phyloP scores from a whole-genome alignment of 306 rosid genomes.

The Vachellia collinsii region DNA sequence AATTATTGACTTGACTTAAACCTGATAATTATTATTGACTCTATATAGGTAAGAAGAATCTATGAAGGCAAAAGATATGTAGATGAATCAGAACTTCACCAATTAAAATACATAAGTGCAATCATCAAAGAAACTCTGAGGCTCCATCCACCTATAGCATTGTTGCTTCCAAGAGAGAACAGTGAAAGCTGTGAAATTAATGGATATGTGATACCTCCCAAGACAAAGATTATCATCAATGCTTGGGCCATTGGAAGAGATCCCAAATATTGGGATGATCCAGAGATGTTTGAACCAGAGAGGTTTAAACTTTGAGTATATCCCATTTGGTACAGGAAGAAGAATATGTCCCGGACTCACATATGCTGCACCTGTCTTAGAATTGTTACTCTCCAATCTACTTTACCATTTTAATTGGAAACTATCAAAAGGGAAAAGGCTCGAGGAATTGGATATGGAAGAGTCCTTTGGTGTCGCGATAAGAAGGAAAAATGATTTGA shows the following conservation, averaged over 20 bases:
- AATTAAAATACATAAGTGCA: not conserved
- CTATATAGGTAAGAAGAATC: not conserved
- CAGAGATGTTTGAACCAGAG: not conserved
- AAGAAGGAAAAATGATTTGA: not conserved
- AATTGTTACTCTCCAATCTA: not conserved
- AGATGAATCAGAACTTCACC: not conserved
- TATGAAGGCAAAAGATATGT: not conserved
- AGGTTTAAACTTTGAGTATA: conserved; percentile 1
- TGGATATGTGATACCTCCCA: not conserved
- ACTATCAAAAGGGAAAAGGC: not conserved
- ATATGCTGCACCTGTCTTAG: not conserved
- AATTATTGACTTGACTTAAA: not conserved
- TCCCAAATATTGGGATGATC: not conserved
- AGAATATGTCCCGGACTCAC: not conserved
- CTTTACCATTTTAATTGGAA: conserved; percentile 3
- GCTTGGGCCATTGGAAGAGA: not conserved
- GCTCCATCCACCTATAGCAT: not conserved
- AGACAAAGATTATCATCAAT: not conserved
- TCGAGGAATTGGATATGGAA: not conserved
- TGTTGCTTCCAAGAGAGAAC: not conserved
- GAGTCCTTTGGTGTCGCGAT: not conserved
- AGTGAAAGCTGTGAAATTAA: conserved; percentile 1
- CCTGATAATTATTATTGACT: not conserved
- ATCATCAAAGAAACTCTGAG: not conserved
- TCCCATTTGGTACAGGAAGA: not conserved